phyloP scores from a whole-genome alignment of 345 rosid species.

The Salix udensis region DNA sequence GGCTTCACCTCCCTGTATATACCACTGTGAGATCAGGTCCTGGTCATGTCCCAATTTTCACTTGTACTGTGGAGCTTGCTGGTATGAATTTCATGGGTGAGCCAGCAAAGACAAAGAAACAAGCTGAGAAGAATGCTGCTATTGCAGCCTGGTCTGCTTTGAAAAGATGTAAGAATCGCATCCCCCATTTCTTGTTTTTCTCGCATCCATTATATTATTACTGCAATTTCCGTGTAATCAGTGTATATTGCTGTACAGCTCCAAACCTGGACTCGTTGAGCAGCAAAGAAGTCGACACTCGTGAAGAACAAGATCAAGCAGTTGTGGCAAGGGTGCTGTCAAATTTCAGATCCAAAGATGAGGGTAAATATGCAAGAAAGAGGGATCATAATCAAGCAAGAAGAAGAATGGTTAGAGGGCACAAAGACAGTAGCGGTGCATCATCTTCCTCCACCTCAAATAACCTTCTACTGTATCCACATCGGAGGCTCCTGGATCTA shows the following conservation, averaged over 20 bases:
- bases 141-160: conserved; percentile 74
- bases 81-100: conserved; percentile 62
- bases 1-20: conserved; percentile 62
- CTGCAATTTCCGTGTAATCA: not conserved
- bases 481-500: conserved; percentile 45
- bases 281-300: conserved; percentile 30
- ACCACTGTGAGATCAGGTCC: conserved; percentile 73
- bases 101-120: conserved; percentile 69
- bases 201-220: not conserved
- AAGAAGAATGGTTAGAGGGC: conserved; percentile 41
- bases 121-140: conserved; percentile 81
- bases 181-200: not conserved
- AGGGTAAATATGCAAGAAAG: conserved; percentile 31
- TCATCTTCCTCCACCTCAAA: conserved; percentile 21
- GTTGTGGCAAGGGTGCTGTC: conserved; percentile 55
- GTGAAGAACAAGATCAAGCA: conserved; percentile 53
- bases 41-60: conserved; percentile 59
- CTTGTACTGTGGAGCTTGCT: conserved; percentile 62
- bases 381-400: conserved; percentile 48
- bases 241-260: conserved; percentile 33
- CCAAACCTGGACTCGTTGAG: conserved; percentile 36
- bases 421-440: conserved; percentile 15
- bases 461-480: conserved; percentile 28
- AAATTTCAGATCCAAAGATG: conserved; percentile 46
- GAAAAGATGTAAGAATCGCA: conserved; percentile 37